These are phyloP conservation scores for Tetrahymena thermophila DNA, from an alignment of 73 alveolate species.

Conservation along the genomic window DNA sequence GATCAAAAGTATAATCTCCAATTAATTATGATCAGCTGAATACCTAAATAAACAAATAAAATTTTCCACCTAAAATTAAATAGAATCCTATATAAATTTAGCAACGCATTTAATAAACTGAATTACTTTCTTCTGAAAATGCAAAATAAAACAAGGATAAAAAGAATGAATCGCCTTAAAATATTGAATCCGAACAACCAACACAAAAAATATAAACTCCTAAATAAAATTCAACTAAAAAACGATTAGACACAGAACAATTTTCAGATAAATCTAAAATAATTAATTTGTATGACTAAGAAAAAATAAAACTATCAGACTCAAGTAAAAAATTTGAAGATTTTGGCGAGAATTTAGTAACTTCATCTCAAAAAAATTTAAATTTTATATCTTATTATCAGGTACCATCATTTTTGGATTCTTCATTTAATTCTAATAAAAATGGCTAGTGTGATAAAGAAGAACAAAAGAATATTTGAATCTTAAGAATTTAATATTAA, in stretches of 20 bases:
- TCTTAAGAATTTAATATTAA: too few relatives aligned
- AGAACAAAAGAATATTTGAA: background rate
- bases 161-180: background rate
- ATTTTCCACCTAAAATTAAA: background rate
- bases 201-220: background rate
- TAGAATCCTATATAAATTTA: too few relatives aligned
- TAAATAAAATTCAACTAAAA: too few relatives aligned
- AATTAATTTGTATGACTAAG: background rate
- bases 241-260: background rate
- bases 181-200: too few relatives aligned
- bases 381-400: background rate
- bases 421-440: background rate
- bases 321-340: background rate
- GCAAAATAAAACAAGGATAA: too few relatives aligned
- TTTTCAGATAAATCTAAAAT: background rate
- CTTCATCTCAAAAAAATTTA: background rate
- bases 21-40: too few relatives aligned
- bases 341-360: background rate
- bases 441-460: background rate
- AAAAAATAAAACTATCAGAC: background rate
- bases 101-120: background rate
- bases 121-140: too few relatives aligned
- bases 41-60: too few relatives aligned
- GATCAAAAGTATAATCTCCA: background rate
- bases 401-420: background rate